Evolutionary conservation across 2,329 filamentous ascomycete species (phyloP), one percentile per base, ranked within the genome.

Genomic region (Phialemoniopsis sp.): DNA sequence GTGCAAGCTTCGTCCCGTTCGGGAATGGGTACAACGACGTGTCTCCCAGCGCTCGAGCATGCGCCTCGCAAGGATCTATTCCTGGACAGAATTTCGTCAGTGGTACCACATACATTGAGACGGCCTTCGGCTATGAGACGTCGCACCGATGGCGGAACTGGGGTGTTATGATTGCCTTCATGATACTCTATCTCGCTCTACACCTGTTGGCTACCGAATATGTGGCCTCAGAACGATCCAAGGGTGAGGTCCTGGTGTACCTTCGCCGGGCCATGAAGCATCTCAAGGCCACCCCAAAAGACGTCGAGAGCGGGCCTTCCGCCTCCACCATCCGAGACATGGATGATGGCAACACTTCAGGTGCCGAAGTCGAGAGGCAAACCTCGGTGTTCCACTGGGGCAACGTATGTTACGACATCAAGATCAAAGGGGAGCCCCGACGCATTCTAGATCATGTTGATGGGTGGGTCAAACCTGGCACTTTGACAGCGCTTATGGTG

Each of bases 401-500:
- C 42, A 68, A 82, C 48, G 73, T 86, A 4, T 80, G 76, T 58
- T 86, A 45, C 30, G 42, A 59, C 36, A 59, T 63, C 56, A 76
- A 76, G 50, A 82, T 86, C 58, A 85, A 85, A 57, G 66, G 65
- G 6, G 73, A 85, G 44, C 57, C 64, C 6, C 71, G 81, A 17
- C 72, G 76, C 33, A 48, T 87, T 49, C 63, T 88, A 37, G 77
- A 87, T 46, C 68, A 83, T 44, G 80, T 87, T 10, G 78, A 85
- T 52, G 84, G 84, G 15, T 87, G 81, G 80, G 81, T 87, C 44
- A 84, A 85, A 57, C 83, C 84, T 8, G 83, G 83, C 37, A 85
- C 80, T 19, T 60, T 85, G 32, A 87, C 82, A 14, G 82, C 81
- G 19, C 66, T 86, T 3, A 86, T 86, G 82, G 78, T 73, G 9